Evolutionary conservation across 495 filamentous ascomycete genomes (phyloP), one percentile per base, ranked within the genome.

Genomic region (Talaromyces liani): DNA sequence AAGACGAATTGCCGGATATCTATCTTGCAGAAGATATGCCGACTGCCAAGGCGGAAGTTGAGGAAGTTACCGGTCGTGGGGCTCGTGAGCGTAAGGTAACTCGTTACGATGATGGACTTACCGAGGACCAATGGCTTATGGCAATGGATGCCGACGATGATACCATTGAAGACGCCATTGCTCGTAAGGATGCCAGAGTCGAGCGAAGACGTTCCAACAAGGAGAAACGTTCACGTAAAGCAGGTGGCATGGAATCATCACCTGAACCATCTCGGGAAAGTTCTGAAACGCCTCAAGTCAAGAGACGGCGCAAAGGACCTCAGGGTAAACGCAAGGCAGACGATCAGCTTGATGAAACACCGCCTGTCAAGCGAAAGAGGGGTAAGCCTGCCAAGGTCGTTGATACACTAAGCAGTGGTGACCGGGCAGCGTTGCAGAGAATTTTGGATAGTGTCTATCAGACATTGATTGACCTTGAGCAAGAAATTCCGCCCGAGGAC

Each of bases 111-210:
- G 94, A 98, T 69, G 94, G 95, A 29, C 87, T 98, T 49, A 97
- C 94, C 3, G 95, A 98, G 73, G 94, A 98, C 76, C 95, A 98
- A 76, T 98, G 94, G 94, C 72, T 90, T 34, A 81, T 84, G 72
- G 93, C 94, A 62, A 92, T 98, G 39, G 94, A 98, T 71, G 91
- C 95, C 63, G 92, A 97, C 62, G 94, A 98, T 9, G 95, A 98
- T 65, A 87, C 85, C 0, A 91, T 96, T 57, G 94, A 98, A 72
- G 92, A 91, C 63, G 94, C 93, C 12, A 91, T 95, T 29, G 92
- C 91, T 53, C 83, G 93, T 29, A 97, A 96, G 69, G 82, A 88
- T 58, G 91, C 91, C n/a, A 85, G 87, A 33, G 92, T 92, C 60
- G 90, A 90, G 45, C 86, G 85, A 69, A 88, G 92, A n/a, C 86